Evolutionary conservation across 1,284 basidiomycete species (phyloP).

Genomic region (Cutaneotrichosporon cavernicola): DNA sequence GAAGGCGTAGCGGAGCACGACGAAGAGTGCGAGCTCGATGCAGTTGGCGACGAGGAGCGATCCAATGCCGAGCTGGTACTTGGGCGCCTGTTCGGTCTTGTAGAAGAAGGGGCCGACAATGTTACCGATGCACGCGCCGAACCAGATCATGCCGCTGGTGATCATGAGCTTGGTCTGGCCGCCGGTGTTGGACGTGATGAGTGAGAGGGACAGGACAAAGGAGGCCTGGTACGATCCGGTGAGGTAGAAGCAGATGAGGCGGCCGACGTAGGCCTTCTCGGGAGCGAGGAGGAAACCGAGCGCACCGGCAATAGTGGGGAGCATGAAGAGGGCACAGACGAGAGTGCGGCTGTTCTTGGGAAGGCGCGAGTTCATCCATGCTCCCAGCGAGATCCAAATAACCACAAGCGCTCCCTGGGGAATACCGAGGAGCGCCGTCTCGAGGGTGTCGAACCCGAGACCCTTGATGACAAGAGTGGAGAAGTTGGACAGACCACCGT

Average conservation of each 20-base stretch:
- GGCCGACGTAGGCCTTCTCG: conserved; percentile 46
- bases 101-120: conserved; percentile 56
- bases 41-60: conserved; percentile 52
- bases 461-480: conserved; percentile 52
- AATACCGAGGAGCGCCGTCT: conserved; percentile 51
- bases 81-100: conserved; percentile 49
- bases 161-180: conserved; percentile 57
- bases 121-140: conserved; percentile 53
- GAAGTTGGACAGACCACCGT: conserved; percentile 48
- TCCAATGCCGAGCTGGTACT: conserved; percentile 55
- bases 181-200: conserved; percentile 57
- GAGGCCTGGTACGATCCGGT: conserved; percentile 56
- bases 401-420: conserved; percentile 51
- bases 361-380: conserved; percentile 43
- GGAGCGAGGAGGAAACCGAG: conserved; percentile 54
- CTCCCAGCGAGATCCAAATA: conserved; percentile 47
- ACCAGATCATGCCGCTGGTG: conserved; percentile 48
- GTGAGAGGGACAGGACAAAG: conserved; percentile 56
- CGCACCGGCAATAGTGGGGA: conserved; percentile 51
- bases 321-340: conserved; percentile 50
- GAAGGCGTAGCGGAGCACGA: conserved; percentile 53
- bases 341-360: conserved; percentile 47
- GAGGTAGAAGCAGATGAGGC: conserved; percentile 60
- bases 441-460: conserved; percentile 45
- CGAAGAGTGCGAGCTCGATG: conserved; percentile 51